A percentile compares a stretch with the other conserved stretches of the same genome.
Conservation (phyloP, 192 early-diverging fungal genomes). For the Gigaspora rosea region DNA sequence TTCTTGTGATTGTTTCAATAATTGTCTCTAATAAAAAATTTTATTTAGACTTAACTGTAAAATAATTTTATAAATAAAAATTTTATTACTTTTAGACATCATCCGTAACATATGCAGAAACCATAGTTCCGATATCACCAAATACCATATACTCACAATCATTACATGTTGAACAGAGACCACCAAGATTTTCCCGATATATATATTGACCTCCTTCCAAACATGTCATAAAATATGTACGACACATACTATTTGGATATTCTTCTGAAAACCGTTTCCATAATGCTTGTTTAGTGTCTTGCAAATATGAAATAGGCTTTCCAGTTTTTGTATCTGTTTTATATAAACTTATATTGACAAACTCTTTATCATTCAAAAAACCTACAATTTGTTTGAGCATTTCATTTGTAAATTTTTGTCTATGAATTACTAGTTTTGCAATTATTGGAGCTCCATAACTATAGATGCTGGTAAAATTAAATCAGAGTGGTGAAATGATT, state of each 20-base stretch:
- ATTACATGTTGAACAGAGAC: constrained; percentile 2
- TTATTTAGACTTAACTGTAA: too few species aligned
- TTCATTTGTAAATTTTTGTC: neutral
- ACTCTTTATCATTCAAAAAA: neutral
- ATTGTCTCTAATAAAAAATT: constrained; percentile 5
- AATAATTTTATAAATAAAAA: neutral
- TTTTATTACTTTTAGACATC: neutral
- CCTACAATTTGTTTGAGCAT: constrained; percentile 10
- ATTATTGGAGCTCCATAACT: neutral
- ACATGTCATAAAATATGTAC: neutral
- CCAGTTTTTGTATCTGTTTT: too few species aligned
- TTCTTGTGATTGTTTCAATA: constrained; percentile 2
- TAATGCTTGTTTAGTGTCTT: too few species aligned
- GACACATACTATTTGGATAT: neutral
- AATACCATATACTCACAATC: constrained; percentile 14
- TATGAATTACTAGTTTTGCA: neutral
- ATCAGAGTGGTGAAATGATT: too few species aligned
- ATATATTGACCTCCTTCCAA: neutral
- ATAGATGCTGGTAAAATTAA: too few species aligned
- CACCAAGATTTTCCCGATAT: too few species aligned
- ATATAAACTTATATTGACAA: too few species aligned
- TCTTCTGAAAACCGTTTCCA: too few species aligned
- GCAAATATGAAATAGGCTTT: too few species aligned
- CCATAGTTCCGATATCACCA: constrained; percentile 1
- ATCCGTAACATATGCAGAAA: neutral